Evolutionary conservation across 257 asterid genomes (phyloP).

Genomic region (Penstemon eatonii): DNA sequence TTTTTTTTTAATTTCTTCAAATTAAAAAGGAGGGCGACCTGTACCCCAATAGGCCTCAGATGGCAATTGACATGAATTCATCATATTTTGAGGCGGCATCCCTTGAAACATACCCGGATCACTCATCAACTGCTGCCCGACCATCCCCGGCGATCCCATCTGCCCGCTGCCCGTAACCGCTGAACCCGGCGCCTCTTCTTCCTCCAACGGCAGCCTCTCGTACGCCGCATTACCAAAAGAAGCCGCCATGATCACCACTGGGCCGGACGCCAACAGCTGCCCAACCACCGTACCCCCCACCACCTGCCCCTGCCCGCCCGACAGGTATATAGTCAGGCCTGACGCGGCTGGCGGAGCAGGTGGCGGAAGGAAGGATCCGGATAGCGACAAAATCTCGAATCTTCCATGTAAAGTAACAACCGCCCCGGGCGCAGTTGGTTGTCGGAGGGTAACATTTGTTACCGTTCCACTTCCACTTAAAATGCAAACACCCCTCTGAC

Average conservation of each 20-base stretch:
- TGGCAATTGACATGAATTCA: constrained; percentile 72
- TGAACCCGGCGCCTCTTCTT: constrained; percentile 30
- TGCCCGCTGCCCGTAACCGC: constrained; percentile 33
- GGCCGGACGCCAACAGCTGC: constrained; percentile 49
- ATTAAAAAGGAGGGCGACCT: constrained; percentile 68
- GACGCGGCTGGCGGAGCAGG: constrained; percentile 55
- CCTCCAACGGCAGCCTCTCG: constrained; percentile 54
- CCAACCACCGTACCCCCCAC: constrained; percentile 55
- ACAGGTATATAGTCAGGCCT: constrained; percentile 42
- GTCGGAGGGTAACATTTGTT: constrained; percentile 49
- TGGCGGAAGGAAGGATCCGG: constrained; percentile 56
- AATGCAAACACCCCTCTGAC: constrained; percentile 57
- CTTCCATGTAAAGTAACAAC: constrained; percentile 51
- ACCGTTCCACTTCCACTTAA: constrained; percentile 51
- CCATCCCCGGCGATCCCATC: constrained; percentile 33
- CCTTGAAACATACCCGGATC: constrained; percentile 50
- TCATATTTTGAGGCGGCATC: constrained; percentile 50
- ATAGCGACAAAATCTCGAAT: constrained; percentile 54
- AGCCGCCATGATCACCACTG: constrained; percentile 57
- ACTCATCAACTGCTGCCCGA: constrained; percentile 40
- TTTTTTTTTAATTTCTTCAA: neutral
- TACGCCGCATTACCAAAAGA: constrained; percentile 56
- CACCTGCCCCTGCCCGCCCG: constrained; percentile 57
- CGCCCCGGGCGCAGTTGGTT: constrained; percentile 43
- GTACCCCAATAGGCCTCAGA: constrained; percentile 74